Evolutionary conservation across 495 filamentous ascomycete species (phyloP), one percentile per base, ranked within the genome.

Genomic region (Paragyromitra xinjiangensis): DNA sequence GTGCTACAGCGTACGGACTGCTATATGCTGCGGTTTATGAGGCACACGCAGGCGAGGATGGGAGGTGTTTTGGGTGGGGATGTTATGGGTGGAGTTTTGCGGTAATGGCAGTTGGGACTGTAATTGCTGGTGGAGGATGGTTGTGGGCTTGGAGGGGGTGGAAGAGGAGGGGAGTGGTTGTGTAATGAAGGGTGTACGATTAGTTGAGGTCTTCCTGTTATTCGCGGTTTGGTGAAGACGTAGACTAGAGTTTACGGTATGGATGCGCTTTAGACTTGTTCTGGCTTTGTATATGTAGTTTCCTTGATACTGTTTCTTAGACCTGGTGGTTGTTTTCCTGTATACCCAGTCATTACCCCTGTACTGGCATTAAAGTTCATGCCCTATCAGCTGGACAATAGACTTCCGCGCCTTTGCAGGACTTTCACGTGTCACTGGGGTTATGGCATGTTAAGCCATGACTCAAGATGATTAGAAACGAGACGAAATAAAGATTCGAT

Each of bases 21-120:
- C 84, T 97, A 12, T 99, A 97, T 81, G 91, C 91, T 7, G 87
- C 85, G 0, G 90, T 93, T 4, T 99, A 98, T 83, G 90, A 97
- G 82, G 73, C 63, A 0, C 76, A 78, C 55, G 80, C 68, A 37
- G 82, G 82, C 6, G 73, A 78, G 1, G 85, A 81, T 80, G 40
- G 83, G 83, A 3, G 87, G 89, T 80, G 83, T 86, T 24, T 91
- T 83, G 95, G 95, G 12, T 88, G 85, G 79, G 82, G 85, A 69
- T 99, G 95, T 85, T 98, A 95, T 84, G 89, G 90, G 34, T 78
- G 83, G 0, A 90, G 89, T 0, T 93, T 94, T 81, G 97, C 93
- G 92, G 91, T 90, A 6, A 93, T 95, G 86, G 90, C 91, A 1
- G 83, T 87, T 4, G 92, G 90, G 80, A 90, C 94, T 1, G 94